A percentile compares a stretch with the other conserved stretches of the same genome.
Evolutionary conservation across 2,329 filamentous ascomycete species (phyloP).

Genomic region (Phialophora verrucosa): DNA sequence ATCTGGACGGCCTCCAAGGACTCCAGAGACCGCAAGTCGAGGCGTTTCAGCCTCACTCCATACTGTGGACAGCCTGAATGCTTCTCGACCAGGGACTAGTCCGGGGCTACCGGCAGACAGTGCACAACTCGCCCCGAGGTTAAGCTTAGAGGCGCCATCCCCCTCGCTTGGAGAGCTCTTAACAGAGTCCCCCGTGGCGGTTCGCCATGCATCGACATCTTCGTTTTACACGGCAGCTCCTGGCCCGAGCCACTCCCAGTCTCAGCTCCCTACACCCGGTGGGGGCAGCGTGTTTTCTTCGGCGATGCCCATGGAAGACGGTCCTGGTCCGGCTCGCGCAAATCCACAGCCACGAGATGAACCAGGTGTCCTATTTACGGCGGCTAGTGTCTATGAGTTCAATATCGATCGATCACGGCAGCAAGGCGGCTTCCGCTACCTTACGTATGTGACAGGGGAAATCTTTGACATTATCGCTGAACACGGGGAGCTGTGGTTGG

Average conservation of each 20-base stretch:
- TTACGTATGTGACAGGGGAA: constrained; percentile 95
- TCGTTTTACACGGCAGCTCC: constrained; percentile 42
- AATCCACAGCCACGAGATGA: constrained; percentile 45
- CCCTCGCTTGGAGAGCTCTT: constrained; percentile 40
- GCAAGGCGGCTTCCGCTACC: constrained; percentile 92
- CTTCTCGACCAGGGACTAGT: constrained; percentile 36
- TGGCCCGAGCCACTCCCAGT: constrained; percentile 58
- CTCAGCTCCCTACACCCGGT: constrained; percentile 50
- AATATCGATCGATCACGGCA: constrained; percentile 91
- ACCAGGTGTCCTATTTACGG: constrained; percentile 80
- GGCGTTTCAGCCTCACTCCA: constrained; percentile 27
- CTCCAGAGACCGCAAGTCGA: constrained; percentile 27
- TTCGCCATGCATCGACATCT: constrained; percentile 39
- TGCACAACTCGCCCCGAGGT: constrained; percentile 47
- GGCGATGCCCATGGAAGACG: constrained; percentile 79
- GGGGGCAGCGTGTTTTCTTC: constrained; percentile 76
- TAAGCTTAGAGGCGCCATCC: constrained; percentile 54
- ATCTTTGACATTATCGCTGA: constrained; percentile 93
- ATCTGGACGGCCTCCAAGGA: constrained; percentile 46
- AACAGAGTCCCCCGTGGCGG: constrained; percentile 26
- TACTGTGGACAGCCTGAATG: constrained; percentile 28
- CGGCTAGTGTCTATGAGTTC: constrained; percentile 94
- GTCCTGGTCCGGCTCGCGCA: constrained; percentile 46
- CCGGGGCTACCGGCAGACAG: constrained; percentile 29
- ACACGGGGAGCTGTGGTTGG: constrained; percentile 96